phyloP scores from a whole-genome alignment of 306 rosid genomes.

The Spatholobus suberectus region DNA sequence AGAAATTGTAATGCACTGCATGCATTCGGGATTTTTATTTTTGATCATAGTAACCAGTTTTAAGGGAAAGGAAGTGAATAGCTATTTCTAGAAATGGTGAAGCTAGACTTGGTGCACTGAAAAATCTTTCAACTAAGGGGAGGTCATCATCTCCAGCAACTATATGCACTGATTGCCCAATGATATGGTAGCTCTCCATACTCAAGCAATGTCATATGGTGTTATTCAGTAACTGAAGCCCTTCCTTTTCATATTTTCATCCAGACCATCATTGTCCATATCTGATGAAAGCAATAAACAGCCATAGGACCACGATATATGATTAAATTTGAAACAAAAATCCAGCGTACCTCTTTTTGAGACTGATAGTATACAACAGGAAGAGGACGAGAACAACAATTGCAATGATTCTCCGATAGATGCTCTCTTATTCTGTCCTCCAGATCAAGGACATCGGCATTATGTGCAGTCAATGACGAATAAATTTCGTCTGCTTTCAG shows the following conservation, averaged over 20 bases:
- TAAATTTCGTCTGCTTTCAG: slow-evolving; percentile 77
- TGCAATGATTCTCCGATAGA: slow-evolving; percentile 90
- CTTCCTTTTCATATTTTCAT: slow-evolving; percentile 35
- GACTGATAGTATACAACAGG: slow-evolving; percentile 84
- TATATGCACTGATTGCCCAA: slow-evolving; percentile 19
- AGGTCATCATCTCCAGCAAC: slow-evolving; percentile 6
- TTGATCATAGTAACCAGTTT: slow-evolving; percentile 15
- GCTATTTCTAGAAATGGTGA: slow-evolving; percentile 11
- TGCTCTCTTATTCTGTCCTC: slow-evolving; percentile 87
- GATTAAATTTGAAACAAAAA: slow-evolving; percentile 33
- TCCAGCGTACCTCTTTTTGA: slow-evolving; percentile 81
- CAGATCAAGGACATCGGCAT: slow-evolving; percentile 65
- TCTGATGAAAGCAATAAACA: slow-evolving; percentile 30
- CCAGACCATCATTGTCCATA: background rate
- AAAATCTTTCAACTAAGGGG: slow-evolving; percentile 9
- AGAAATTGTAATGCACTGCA: background rate
- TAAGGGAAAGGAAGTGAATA: slow-evolving; percentile 8
- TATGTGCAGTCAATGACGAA: slow-evolving; percentile 51
- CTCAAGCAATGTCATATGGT: slow-evolving; percentile 7
- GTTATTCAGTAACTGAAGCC: slow-evolving; percentile 31
- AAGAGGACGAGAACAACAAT: slow-evolving; percentile 80
- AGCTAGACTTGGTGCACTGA: background rate
- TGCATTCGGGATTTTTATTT: slow-evolving; percentile 9
- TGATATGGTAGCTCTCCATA: slow-evolving; percentile 22
- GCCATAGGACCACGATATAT: slow-evolving; percentile 2